Percentiles rank a stretch among this genome's conserved stretches.
Evolutionary conservation across 2,329 filamentous ascomycete species (phyloP).

Genomic region (Fusarium concolor): DNA sequence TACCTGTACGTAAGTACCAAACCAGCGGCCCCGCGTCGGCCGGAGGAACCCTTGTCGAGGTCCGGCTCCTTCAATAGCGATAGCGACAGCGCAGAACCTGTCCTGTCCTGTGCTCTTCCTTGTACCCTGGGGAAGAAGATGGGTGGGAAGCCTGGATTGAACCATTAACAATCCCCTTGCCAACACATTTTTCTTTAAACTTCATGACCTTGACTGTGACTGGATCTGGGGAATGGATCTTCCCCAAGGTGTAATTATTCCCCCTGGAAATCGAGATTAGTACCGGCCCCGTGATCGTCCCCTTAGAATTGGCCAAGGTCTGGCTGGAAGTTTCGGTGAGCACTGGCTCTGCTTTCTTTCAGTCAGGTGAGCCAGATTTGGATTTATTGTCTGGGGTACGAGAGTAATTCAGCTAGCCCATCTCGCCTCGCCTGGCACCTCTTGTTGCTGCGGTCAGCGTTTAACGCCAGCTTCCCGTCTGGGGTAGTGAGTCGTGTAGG

Average conservation of each 20-base stretch:
- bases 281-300: slow-evolving; percentile 40
- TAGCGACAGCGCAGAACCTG: slow-evolving; percentile 3
- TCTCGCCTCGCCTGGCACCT: slow-evolving; percentile 13
- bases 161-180: slow-evolving; percentile 15
- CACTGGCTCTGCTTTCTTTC: slow-evolving; percentile 12
- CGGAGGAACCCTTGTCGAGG: slow-evolving; percentile 32
- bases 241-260: slow-evolving; percentile 14
- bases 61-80: slow-evolving; percentile 15
- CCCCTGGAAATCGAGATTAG: slow-evolving; percentile 33
- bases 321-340: slow-evolving; percentile 45
- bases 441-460: slow-evolving; percentile 22
- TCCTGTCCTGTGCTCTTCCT: slow-evolving; percentile 23
- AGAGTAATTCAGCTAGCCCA: slow-evolving; percentile 28
- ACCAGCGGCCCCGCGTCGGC: slow-evolving; percentile 43
- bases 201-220: slow-evolving; percentile 36
- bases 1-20: slow-evolving; percentile 44
- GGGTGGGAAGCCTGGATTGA: slow-evolving; percentile 18
- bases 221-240: slow-evolving; percentile 38
- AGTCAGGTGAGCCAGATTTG: slow-evolving; percentile 40
- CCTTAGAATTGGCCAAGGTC: slow-evolving; percentile 39
- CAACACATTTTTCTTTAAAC: slow-evolving; percentile 23
- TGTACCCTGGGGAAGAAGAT: slow-evolving; percentile 15
- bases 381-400: slow-evolving; percentile 27
- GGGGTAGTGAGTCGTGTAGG: slow-evolving; percentile 38
- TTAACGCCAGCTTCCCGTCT: slow-evolving; percentile 35